phyloP scores from a whole-genome alignment of 1,284 basidiomycete genomes.

The Ganoderma resinaceum region DNA sequence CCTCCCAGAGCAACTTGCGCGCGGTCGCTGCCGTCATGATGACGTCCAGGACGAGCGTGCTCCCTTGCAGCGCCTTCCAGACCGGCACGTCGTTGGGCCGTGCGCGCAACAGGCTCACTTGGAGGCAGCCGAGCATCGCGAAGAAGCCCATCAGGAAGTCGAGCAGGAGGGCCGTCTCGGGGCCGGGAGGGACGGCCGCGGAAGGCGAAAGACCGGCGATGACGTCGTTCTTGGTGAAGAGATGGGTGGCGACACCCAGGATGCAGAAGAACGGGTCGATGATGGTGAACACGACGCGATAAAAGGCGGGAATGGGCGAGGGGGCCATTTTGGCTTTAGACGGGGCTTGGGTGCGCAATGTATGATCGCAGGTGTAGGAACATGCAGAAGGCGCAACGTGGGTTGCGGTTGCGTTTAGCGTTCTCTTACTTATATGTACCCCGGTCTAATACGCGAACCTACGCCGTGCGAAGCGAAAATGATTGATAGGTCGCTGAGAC shows the following conservation, averaged over 20 bases:
- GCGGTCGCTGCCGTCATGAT: background rate
- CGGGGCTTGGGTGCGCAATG: background rate
- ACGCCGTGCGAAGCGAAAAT: too few species aligned
- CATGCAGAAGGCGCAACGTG: background rate
- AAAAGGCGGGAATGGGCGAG: background rate
- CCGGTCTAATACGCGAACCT: too few species aligned
- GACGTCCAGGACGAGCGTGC: slow-evolving; percentile 2
- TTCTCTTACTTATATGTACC: too few species aligned
- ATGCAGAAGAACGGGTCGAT: slow-evolving; percentile 4
- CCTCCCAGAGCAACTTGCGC: background rate
- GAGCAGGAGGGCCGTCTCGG: slow-evolving; percentile 2
- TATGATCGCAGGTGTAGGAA: background rate
- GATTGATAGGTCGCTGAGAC: too few species aligned
- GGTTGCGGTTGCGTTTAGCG: too few species aligned
- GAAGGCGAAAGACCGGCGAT: background rate
- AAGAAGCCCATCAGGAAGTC: background rate
- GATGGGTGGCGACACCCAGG: background rate
- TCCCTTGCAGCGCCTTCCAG: background rate
- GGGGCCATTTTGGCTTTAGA: background rate
- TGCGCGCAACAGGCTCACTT: background rate
- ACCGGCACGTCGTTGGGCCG: background rate
- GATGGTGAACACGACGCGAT: slow-evolving; percentile 3
- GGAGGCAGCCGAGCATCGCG: slow-evolving; percentile 2
- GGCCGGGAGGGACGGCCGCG: background rate
- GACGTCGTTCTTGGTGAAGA: slow-evolving; percentile 1